Evolutionary conservation across 306 rosid genomes (phyloP).

Genomic region (Trifolium repens): DNA sequence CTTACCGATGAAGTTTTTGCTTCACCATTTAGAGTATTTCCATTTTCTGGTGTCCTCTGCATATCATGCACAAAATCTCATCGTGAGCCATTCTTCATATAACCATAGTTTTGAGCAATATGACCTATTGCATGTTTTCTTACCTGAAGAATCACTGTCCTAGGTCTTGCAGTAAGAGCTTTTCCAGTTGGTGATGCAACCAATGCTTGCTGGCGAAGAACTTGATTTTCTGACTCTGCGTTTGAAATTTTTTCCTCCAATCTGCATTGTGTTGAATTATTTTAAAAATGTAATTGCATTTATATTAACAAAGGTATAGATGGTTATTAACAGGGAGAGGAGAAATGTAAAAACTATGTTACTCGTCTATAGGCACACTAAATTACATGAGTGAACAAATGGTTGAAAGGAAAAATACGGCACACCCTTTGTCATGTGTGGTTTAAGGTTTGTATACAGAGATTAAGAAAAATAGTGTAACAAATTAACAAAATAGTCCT

Average conservation of each 20-base stretch:
- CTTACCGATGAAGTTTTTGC: constrained; percentile 69
- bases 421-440: not conserved
- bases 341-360: constrained; percentile 18
- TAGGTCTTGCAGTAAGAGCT: constrained; percentile 76
- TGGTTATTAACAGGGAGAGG: constrained; percentile 8
- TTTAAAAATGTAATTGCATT: constrained; percentile 25
- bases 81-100: constrained; percentile 31
- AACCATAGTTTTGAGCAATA: constrained; percentile 35
- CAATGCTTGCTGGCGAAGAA: constrained; percentile 99
- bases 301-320: constrained; percentile 25
- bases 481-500: not conserved
- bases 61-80: constrained; percentile 47
- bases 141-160: constrained; percentile 91
- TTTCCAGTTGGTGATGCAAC: constrained; percentile 91
- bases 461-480: not conserved
- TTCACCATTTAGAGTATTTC: constrained; percentile 79
- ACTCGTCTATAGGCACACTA: constrained; percentile 18
- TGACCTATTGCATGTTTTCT: constrained; percentile 23
- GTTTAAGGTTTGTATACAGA: not conserved
- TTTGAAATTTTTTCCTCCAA: constrained; percentile 96
- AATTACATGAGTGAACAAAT: constrained; percentile 8
- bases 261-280: constrained; percentile 57
- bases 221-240: constrained; percentile 97
- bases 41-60: constrained; percentile 98
- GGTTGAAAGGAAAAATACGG: constrained; percentile 22